Percentiles rank a stretch among this genome's conserved stretches.
phyloP scores from a whole-genome alignment of 208 protist species.

The Trypanosoma rangeli region DNA sequence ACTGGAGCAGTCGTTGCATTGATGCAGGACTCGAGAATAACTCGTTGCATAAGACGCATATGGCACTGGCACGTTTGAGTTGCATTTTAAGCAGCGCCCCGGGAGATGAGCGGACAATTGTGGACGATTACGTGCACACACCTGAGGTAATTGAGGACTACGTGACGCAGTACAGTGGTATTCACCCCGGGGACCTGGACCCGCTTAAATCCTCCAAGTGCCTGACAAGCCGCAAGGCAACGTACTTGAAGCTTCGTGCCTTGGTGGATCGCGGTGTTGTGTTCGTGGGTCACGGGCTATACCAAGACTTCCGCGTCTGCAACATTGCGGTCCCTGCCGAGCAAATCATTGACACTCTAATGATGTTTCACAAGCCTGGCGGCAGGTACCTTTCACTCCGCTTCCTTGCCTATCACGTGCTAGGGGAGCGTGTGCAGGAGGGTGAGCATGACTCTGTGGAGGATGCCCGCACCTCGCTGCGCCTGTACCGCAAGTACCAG shows the following conservation, averaged over 20 bases:
- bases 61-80: slow-evolving; percentile 87
- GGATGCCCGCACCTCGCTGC: slow-evolving; percentile 93
- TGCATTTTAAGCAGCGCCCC: slow-evolving; percentile 79
- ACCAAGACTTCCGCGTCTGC: slow-evolving; percentile 96
- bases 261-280: slow-evolving; percentile 91
- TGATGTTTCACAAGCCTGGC: slow-evolving; percentile 92
- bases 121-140: slow-evolving; percentile 91
- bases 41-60: slow-evolving; percentile 67
- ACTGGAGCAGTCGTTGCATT: slow-evolving; percentile 53
- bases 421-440: slow-evolving; percentile 94
- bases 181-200: slow-evolving; percentile 95
- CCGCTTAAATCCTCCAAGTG: slow-evolving; percentile 85
- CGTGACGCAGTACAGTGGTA: slow-evolving; percentile 93
- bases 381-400: slow-evolving; percentile 91
- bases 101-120: slow-evolving; percentile 84
- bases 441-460: slow-evolving; percentile 96
- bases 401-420: slow-evolving; percentile 94
- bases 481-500: slow-evolving; percentile 88
- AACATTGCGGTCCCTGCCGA: slow-evolving; percentile 94
- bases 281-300: slow-evolving; percentile 96
- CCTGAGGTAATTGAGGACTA: slow-evolving; percentile 89
- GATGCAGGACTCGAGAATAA: slow-evolving; percentile 47
- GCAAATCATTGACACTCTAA: slow-evolving; percentile 97
- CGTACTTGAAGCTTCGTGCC: slow-evolving; percentile 93
- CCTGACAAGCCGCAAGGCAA: slow-evolving; percentile 94